Evolutionary conservation across 2,329 filamentous ascomycete species (phyloP).

Genomic region (Neospermospora avenae): DNA sequence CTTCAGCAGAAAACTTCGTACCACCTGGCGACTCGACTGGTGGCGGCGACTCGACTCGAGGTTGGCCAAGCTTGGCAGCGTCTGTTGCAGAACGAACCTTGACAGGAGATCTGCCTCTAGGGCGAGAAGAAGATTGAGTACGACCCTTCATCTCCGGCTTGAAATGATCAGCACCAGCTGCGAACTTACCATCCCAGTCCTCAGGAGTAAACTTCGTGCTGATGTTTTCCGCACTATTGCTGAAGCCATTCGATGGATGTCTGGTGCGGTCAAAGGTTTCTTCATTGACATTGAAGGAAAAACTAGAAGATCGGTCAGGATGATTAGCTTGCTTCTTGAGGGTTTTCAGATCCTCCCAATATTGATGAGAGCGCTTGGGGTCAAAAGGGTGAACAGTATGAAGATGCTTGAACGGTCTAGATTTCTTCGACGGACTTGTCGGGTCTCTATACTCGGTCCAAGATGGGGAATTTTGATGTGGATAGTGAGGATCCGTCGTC

Average conservation of each 20-base stretch:
- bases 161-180: constrained; percentile 33
- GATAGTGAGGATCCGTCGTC: constrained; percentile 4
- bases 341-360: neutral
- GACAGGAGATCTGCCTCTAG: constrained; percentile 32
- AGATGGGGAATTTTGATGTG: neutral
- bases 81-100: constrained; percentile 27
- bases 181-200: constrained; percentile 40
- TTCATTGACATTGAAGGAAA: constrained; percentile 46
- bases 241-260: constrained; percentile 43
- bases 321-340: constrained; percentile 35
- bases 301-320: constrained; percentile 42
- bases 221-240: constrained; percentile 56
- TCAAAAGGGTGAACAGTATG: constrained; percentile 16
- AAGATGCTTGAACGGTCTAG: constrained; percentile 16
- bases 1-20: constrained; percentile 32
- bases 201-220: constrained; percentile 57
- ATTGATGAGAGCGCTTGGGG: constrained; percentile 11
- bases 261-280: constrained; percentile 40
- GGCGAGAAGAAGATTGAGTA: constrained; percentile 28
- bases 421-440: constrained; percentile 22
- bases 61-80: constrained; percentile 18
- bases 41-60: constrained; percentile 19
- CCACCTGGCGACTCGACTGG: constrained; percentile 30
- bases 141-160: constrained; percentile 26
- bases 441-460: constrained; percentile 16